Percentiles rank a stretch among this genome's conserved stretches.
Evolutionary conservation across 306 rosid species (phyloP).

Genomic region (Cajanus cajan): DNA sequence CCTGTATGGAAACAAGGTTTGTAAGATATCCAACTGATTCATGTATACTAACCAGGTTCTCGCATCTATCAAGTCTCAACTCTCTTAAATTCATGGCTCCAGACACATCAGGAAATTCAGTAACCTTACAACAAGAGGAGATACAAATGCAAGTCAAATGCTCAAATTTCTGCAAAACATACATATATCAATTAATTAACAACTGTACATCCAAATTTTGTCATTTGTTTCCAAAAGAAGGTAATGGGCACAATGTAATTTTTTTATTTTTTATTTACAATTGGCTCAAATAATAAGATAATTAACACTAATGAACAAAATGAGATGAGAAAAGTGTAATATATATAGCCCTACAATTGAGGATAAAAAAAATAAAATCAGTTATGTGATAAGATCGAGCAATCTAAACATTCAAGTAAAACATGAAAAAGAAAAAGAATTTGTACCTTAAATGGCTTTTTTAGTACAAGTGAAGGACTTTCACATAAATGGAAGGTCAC

Average conservation of each 20-base stretch:
- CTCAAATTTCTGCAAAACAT: background rate
- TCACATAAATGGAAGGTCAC: background rate
- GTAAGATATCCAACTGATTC: background rate
- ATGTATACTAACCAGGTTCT: background rate
- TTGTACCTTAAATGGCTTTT: background rate
- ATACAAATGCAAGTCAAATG: background rate
- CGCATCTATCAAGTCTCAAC: background rate
- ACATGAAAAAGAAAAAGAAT: background rate
- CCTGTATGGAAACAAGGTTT: background rate
- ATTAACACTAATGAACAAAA: too few relatives aligned
- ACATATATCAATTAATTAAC: background rate
- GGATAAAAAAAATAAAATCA: background rate
- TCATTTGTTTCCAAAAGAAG: too few relatives aligned
- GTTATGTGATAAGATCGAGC: too few relatives aligned
- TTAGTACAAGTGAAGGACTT: background rate
- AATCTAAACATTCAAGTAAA: too few relatives aligned
- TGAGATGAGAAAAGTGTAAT: background rate
- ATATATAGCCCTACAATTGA: too few relatives aligned
- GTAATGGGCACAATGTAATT: background rate
- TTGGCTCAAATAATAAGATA: too few relatives aligned
- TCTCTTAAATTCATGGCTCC: background rate
- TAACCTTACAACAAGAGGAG: background rate
- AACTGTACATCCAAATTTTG: background rate
- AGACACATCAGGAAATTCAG: conserved; percentile 17
- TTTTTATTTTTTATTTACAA: too few relatives aligned